These are phyloP conservation scores for Arthrobotrys pseudoclavata DNA, from an alignment of 2,329 filamentous ascomycete species.

Conservation along the genomic window DNA sequence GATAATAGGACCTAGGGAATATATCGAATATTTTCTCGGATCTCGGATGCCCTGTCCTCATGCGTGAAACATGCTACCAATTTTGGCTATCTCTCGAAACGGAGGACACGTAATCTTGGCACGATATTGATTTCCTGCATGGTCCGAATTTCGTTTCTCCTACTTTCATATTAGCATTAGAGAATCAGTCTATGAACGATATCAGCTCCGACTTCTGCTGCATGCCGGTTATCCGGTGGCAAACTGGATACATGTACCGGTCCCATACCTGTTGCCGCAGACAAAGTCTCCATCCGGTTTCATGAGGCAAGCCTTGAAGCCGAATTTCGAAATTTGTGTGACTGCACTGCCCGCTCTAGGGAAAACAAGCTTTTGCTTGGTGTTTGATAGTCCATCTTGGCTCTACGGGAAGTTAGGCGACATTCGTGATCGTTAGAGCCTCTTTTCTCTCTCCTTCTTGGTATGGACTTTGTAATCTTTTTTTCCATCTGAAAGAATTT, in stretches of 20 bases:
- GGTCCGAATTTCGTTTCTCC: background rate
- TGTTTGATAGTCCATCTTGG: slow-evolving; percentile 19
- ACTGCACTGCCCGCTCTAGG: slow-evolving; percentile 8
- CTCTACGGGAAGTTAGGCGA: slow-evolving; percentile 31
- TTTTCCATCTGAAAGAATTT: background rate
- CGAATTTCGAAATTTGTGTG: background rate
- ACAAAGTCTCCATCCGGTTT: slow-evolving; percentile 34
- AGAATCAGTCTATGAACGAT: background rate
- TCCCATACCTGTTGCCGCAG: slow-evolving; percentile 15
- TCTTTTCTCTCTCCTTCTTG: slow-evolving; percentile 2
- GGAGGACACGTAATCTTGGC: slow-evolving; percentile 55
- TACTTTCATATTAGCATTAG: background rate
- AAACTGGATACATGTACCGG: background rate
- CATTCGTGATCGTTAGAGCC: slow-evolving; percentile 2
- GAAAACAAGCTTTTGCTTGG: slow-evolving; percentile 48
- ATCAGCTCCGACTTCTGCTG: background rate
- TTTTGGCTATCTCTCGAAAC: slow-evolving; percentile 48
- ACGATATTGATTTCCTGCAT: slow-evolving; percentile 8
- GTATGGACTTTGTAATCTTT: background rate
- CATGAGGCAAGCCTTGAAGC: background rate
- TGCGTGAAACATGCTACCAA: slow-evolving; percentile 36
- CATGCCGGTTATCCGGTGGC: slow-evolving; percentile 29
- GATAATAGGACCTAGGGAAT: background rate
- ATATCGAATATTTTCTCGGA: slow-evolving; percentile 8
- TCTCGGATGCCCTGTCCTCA: slow-evolving; percentile 40